Evolutionary conservation across 2,329 filamentous ascomycete genomes (phyloP).

Genomic region (Alternaria consortialis): DNA sequence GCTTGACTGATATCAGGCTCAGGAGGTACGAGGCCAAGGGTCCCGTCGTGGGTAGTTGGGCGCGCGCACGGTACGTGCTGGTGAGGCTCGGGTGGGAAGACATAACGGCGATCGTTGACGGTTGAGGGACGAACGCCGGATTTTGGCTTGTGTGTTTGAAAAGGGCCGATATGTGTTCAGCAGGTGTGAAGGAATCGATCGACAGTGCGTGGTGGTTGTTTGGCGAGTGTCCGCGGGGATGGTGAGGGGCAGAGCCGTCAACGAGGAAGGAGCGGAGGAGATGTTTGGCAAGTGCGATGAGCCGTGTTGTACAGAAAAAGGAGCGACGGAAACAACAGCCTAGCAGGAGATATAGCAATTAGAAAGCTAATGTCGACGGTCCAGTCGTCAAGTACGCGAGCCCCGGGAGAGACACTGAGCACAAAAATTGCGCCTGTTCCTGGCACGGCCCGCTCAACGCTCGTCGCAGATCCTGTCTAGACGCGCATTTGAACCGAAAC

Average conservation of each 20-base stretch:
- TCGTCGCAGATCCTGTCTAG: slow-evolving; percentile 22
- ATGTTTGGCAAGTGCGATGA: slow-evolving; percentile 5
- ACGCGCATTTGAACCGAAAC: slow-evolving; percentile 8
- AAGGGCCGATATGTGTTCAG: neutral
- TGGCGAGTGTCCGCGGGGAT: slow-evolving; percentile 11
- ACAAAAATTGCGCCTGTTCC: slow-evolving; percentile 29
- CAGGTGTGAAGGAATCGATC: slow-evolving; percentile 1
- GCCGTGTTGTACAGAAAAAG: neutral
- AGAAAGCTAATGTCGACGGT: slow-evolving; percentile 4
- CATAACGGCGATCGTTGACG: slow-evolving; percentile 36
- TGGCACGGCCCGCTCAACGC: slow-evolving; percentile 23
- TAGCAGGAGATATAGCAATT: neutral
- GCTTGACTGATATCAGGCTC: slow-evolving; percentile 60
- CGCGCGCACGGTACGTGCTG: slow-evolving; percentile 57
- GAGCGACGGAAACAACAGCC: neutral
- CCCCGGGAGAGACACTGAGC: neutral
- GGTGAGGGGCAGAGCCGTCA: slow-evolving; percentile 13
- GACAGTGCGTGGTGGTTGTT: neutral
- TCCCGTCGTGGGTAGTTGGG: slow-evolving; percentile 53
- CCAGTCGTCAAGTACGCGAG: slow-evolving; percentile 11
- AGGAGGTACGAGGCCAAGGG: slow-evolving; percentile 60
- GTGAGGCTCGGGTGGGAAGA: slow-evolving; percentile 44
- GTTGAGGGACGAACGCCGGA: neutral
- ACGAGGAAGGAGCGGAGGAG: slow-evolving; percentile 5
- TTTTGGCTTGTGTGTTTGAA: slow-evolving; percentile 2